Conservation (phyloP, 441 rosid species). For the Melastoma candidum region DNA sequence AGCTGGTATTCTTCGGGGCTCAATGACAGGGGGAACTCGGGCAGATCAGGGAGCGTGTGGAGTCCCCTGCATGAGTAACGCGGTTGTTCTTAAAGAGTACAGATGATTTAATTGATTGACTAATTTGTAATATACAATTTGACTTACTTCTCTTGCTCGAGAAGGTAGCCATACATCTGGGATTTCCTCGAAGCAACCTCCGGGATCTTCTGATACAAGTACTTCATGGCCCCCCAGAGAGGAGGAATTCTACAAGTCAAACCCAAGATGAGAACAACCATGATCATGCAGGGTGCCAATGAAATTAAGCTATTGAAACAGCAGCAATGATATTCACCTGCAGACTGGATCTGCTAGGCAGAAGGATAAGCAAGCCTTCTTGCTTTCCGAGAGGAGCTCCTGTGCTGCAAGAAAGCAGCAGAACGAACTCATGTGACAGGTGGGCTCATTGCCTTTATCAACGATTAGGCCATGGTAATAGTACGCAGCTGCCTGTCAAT, state of each 20-base stretch:
- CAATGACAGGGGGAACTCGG: conserved; percentile 72
- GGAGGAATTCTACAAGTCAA: conserved; percentile 54
- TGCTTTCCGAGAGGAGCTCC: conserved; percentile 66
- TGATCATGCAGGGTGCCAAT: background rate
- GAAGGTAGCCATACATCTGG: conserved; percentile 70
- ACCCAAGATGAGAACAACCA: background rate
- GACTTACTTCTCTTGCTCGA: conserved; percentile 84
- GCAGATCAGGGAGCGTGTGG: conserved; percentile 73
- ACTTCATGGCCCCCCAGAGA: conserved; percentile 78
- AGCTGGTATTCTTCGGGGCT: conserved; percentile 59
- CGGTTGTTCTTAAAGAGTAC: background rate
- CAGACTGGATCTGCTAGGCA: conserved; percentile 66
- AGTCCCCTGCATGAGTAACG: conserved; percentile 42
- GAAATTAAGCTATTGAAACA: background rate
- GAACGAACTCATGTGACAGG: conserved; percentile 51
- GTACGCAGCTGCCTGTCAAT: conserved; percentile 74
- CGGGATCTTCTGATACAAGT: conserved; percentile 71
- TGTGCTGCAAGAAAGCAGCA: conserved; percentile 84
- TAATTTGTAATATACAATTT: background rate
- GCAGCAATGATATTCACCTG: conserved; percentile 31
- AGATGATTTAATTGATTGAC: background rate
- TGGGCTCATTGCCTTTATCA: conserved; percentile 75
- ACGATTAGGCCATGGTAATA: conserved; percentile 82
- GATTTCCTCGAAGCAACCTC: conserved; percentile 76
- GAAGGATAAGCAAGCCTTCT: conserved; percentile 77